phyloP scores from a whole-genome alignment of 495 filamentous ascomycete genomes.

The Hyaloscypha bicolor region DNA sequence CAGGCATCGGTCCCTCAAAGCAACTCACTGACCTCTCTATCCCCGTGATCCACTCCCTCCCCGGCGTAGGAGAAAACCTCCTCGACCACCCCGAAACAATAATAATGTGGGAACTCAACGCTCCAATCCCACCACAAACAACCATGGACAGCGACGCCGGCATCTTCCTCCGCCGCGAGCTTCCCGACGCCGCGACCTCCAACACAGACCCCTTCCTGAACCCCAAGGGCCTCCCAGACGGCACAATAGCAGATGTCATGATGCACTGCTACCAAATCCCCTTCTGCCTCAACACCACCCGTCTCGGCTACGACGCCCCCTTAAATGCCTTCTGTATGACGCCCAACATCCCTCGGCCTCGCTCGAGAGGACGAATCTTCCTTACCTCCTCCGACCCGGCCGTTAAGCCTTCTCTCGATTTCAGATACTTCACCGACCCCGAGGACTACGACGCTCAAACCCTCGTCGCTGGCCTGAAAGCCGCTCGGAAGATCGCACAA shows the following conservation, averaged over 20 bases:
- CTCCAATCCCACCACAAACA: conserved; percentile 71
- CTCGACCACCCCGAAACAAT: conserved; percentile 51
- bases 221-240: conserved; percentile 50
- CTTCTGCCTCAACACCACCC: conserved; percentile 69
- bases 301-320: conserved; percentile 73
- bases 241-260: conserved; percentile 77
- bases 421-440: conserved; percentile 85
- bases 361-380: conserved; percentile 72
- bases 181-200: conserved; percentile 59
- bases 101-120: conserved; percentile 78
- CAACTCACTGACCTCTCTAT: conserved; percentile 69
- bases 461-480: conserved; percentile 74
- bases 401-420: conserved; percentile 81
- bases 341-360: conserved; percentile 82
- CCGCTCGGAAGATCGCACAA: conserved; percentile 69
- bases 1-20: conserved; percentile 70
- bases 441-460: conserved; percentile 83
- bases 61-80: conserved; percentile 79
- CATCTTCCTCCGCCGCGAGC: conserved; percentile 77
- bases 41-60: conserved; percentile 68
- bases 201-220: conserved; percentile 28
- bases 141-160: conserved; percentile 87
- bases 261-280: conserved; percentile 93
- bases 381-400: conserved; percentile 69
- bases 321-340: conserved; percentile 89